A percentile compares a stretch with the other conserved stretches of the same genome.
Conservation (phyloP, 768 basidiomycete species). For the Kwoniella pini region DNA sequence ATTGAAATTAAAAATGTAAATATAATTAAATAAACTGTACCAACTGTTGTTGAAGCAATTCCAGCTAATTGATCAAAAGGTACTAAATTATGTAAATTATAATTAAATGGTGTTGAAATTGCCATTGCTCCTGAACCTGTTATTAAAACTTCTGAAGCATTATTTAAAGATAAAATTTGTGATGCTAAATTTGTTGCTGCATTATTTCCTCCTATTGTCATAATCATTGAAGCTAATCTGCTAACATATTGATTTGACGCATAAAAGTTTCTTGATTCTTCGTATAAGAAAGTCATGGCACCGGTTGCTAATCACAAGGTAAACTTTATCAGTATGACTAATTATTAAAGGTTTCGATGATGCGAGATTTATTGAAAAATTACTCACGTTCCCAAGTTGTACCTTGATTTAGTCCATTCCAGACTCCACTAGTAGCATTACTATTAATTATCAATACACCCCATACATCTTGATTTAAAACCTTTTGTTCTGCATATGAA, state of each 20-base stretch:
- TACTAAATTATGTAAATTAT: constrained; percentile 42
- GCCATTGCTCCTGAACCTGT: constrained; percentile 23
- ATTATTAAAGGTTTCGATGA: too few species aligned
- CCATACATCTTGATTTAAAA: constrained; percentile 48
- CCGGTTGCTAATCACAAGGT: constrained; percentile 33
- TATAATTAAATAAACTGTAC: constrained; percentile 50
- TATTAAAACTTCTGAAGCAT: constrained; percentile 28
- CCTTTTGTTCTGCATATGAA: constrained; percentile 35
- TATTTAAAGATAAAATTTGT: constrained; percentile 25
- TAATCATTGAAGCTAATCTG: constrained; percentile 27
- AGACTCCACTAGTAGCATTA: constrained; percentile 51
- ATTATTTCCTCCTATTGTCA: constrained; percentile 28
- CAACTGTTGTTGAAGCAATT: constrained; percentile 47
- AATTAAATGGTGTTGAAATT: constrained; percentile 40
- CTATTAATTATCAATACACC: constrained; percentile 46
- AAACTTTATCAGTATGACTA: too few species aligned
- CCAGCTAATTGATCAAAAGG: constrained; percentile 52
- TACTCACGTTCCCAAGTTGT: constrained; percentile 43
- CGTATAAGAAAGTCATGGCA: constrained; percentile 44
- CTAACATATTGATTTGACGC: constrained; percentile 45
- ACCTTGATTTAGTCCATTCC: constrained; percentile 34
- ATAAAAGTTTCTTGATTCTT: constrained; percentile 50
- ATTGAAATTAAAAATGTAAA: constrained; percentile 54
- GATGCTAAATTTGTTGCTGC: constrained; percentile 30
- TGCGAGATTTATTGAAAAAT: too few species aligned